These are phyloP conservation scores for Golubevia pallescens DNA, from an alignment of 1,284 basidiomycete species.

Conservation along the genomic window DNA sequence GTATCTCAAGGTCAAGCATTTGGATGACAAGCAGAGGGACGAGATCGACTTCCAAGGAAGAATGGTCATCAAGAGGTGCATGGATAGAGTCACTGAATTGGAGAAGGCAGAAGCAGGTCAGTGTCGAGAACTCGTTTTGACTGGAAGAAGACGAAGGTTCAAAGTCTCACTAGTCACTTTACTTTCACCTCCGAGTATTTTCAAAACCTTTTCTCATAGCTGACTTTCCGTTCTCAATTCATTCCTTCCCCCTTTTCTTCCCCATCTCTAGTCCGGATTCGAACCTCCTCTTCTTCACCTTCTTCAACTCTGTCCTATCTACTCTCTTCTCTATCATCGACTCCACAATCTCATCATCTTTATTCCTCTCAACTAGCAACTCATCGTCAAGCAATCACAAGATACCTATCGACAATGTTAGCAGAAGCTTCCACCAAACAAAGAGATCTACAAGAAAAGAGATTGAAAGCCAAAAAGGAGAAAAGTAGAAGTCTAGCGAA, in stretches of 20 bases:
- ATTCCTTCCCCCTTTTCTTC: slow-evolving; percentile 8
- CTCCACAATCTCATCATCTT: slow-evolving; percentile 5
- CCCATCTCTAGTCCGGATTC: slow-evolving; percentile 29
- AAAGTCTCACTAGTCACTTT: too few relatives aligned
- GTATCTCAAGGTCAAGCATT: neutral
- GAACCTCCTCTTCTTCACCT: slow-evolving; percentile 24
- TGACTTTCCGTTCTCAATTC: too few relatives aligned
- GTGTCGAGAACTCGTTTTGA: slow-evolving; percentile 4
- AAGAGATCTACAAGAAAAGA: slow-evolving; percentile 46
- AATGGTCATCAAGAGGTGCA: slow-evolving; percentile 43
- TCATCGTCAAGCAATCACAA: slow-evolving; percentile 38
- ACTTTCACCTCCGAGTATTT: too few relatives aligned
- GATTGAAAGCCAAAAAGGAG: too few relatives aligned
- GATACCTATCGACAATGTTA: slow-evolving; percentile 42
- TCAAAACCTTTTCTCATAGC: too few relatives aligned
- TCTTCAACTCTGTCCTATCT: slow-evolving; percentile 22
- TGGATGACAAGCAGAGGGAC: slow-evolving; percentile 50
- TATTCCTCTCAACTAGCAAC: slow-evolving; percentile 22
- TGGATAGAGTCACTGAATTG: slow-evolving; percentile 52
- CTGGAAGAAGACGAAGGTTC: neutral
- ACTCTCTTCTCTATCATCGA: slow-evolving; percentile 12
- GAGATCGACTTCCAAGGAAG: slow-evolving; percentile 61
- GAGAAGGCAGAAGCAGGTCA: slow-evolving; percentile 45
- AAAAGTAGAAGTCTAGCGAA: too few relatives aligned
- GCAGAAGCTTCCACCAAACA: slow-evolving; percentile 37